Base-by-base conservation (phyloP, 2,329 filamentous ascomycete species). In the Fusarium kyushuense region DNA sequence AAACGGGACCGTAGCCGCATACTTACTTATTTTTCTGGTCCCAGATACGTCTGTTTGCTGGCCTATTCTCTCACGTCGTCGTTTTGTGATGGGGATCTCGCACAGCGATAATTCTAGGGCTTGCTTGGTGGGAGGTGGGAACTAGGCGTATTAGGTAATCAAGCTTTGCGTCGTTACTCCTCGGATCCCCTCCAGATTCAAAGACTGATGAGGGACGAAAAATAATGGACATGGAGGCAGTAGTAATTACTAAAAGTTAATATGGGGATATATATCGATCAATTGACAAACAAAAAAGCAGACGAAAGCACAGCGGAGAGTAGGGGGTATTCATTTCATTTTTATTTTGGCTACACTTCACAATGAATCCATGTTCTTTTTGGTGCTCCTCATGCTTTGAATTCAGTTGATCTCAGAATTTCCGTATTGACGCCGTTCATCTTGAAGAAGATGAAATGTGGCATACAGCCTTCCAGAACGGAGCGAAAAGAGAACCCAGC, bases 381-480 rank as follows among this genome's bases (percentile, higher is more conserved):
- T 72, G 65, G 70, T 75, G 70, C 71, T 71, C 67, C 69, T 67
- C 51, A 70, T 77, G 75, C 69, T 71, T 76, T 80, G 76, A 79
- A 80, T 79, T 79, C 75, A 80, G 78, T 75, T 77, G 76, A 76
- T 79, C 77, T 79, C 77, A 80, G 78, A 79, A 87, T 87, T 86
- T 86, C 85, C 86, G 82, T 88, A 84, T 86, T 86, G 87, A 89
- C 87, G 86, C 87, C 87, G 81, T 83, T 86, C 87, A 88, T 86
- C 81, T 75, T 82, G 81, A 84, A 79, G 81, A 84, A 79, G 81
- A 82, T 80, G 80, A 80, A 77, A 82, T 85, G 84, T 87, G 86
- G 88, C 86, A 88, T 87, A 89, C 84, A 88, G 86, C 84, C 84
- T 85, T 84, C 85, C 83, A 81, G 81, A 83, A 83, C 80, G 82